These are phyloP conservation scores for Ramichloridium luteum DNA, from an alignment of 2,329 filamentous ascomycete species.

Conservation along the genomic window DNA sequence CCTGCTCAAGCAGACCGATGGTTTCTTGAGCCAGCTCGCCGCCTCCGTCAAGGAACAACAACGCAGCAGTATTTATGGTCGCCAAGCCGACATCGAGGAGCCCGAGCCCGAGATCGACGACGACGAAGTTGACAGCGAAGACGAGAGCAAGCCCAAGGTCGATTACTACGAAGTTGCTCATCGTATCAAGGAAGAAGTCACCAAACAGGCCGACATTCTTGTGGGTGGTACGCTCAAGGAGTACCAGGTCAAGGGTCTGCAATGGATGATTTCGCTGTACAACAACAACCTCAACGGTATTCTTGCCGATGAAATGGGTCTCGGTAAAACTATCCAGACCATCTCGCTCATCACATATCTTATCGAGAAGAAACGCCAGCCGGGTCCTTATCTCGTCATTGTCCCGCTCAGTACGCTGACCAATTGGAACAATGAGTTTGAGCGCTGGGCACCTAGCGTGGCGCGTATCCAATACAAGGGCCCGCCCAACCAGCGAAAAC, in stretches of 20 bases:
- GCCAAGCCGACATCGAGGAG: constrained; percentile 39
- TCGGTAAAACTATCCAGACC: constrained; percentile 98
- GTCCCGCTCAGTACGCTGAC: constrained; percentile 93
- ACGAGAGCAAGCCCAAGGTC: constrained; percentile 62
- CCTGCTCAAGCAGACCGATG: constrained; percentile 89
- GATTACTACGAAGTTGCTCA: constrained; percentile 99
- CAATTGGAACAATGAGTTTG: constrained; percentile 97
- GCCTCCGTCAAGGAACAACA: constrained; percentile 92
- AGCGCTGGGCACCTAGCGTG: constrained; percentile 92
- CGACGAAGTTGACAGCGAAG: constrained; percentile 57
- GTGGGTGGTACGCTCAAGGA: constrained; percentile 91
- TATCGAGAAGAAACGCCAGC: constrained; percentile 87
- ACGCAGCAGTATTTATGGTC: constrained; percentile 68
- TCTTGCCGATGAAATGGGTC: constrained; percentile 97
- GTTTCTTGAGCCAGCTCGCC: constrained; percentile 90
- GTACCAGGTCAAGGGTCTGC: constrained; percentile 94
- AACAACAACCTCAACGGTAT: constrained; percentile 99
- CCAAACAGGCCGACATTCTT: constrained; percentile 67
- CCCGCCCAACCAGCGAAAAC: constrained; percentile 74
- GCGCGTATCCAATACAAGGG: constrained; percentile 91
- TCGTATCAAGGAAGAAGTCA: constrained; percentile 86
- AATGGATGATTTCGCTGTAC: constrained; percentile 99
- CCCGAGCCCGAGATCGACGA: constrained; percentile 56
- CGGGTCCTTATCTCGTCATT: constrained; percentile 88
- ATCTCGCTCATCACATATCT: constrained; percentile 96